Conservation (phyloP, 2,329 filamentous ascomycete genomes). For the Orbilia javanica region DNA sequence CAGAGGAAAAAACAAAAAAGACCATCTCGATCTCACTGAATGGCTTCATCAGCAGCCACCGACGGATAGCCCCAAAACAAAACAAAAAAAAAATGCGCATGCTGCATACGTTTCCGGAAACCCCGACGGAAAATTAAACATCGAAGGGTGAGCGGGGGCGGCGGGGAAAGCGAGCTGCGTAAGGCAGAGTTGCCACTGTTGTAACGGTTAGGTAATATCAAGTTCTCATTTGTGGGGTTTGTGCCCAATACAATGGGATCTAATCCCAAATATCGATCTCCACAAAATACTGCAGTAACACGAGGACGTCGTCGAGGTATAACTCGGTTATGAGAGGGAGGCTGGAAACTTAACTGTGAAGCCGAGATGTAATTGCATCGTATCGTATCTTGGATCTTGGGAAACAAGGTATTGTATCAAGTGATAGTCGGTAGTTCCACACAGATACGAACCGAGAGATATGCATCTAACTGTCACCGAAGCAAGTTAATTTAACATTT, state of each 20-base stretch:
- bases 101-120: neutral
- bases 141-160: too few species aligned
- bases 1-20: neutral
- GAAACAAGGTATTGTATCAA: slow-evolving; percentile 8
- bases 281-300: neutral
- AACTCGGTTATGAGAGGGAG: neutral
- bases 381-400: slow-evolving; percentile 6
- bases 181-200: slow-evolving; percentile 2
- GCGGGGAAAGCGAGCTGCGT: too few species aligned
- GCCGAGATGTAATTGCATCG: slow-evolving; percentile 7
- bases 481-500: neutral
- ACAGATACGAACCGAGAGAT: neutral
- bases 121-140: slow-evolving; percentile 16
- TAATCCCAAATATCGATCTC: neutral
- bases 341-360: neutral
- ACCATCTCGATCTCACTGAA: neutral
- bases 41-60: neutral
- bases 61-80: neutral
- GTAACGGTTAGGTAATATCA: slow-evolving; percentile 22
- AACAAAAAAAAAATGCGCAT: neutral
- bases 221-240: neutral
- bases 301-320: neutral
- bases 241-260: too few species aligned
- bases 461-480: neutral
- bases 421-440: slow-evolving; percentile 18